Evolutionary conservation across 495 filamentous ascomycete genomes (phyloP).

Genomic region (Acidiella bohemica): DNA sequence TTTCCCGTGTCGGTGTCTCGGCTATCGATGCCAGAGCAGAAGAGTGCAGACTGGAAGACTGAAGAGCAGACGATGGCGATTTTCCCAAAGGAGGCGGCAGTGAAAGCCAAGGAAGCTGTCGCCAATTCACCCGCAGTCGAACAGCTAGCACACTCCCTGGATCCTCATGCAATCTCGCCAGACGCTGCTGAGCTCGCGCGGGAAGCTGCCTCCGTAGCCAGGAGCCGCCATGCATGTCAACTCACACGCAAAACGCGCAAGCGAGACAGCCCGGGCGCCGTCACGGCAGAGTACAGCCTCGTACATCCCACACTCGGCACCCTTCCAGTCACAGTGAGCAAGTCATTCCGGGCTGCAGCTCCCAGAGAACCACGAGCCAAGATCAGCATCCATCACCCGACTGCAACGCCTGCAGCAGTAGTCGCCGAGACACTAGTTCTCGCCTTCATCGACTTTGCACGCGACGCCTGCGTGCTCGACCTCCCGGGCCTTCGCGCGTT

Average conservation of each 20-base stretch:
- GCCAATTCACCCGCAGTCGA: conserved; percentile 11
- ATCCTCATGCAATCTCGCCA: conserved; percentile 10
- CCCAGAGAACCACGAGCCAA: conserved; percentile 11
- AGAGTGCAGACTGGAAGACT: background rate
- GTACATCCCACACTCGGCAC: conserved; percentile 12
- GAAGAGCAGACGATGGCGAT: conserved; percentile 1
- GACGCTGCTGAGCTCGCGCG: conserved; percentile 12
- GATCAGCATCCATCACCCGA: conserved; percentile 17
- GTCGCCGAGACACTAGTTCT: conserved; percentile 15
- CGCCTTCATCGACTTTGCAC: conserved; percentile 15
- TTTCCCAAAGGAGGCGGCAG: conserved; percentile 14
- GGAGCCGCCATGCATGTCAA: conserved; percentile 3
- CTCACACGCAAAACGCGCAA: conserved; percentile 10
- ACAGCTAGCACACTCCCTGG: conserved; percentile 8
- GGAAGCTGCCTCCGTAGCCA: conserved; percentile 11
- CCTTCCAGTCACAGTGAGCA: conserved; percentile 15
- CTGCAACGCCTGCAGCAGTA: conserved; percentile 16
- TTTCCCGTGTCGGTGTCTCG: conserved; percentile 3
- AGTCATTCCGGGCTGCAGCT: background rate
- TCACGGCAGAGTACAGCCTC: conserved; percentile 12
- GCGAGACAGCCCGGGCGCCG: conserved; percentile 14
- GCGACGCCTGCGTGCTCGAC: conserved; percentile 15
- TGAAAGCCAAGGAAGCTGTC: conserved; percentile 10
- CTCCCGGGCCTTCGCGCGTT: conserved; percentile 11
- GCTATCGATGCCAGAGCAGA: conserved; percentile 2